Evolutionary conservation across 2,329 filamentous ascomycete genomes (phyloP).

Genomic region (Calonectria crousiana): DNA sequence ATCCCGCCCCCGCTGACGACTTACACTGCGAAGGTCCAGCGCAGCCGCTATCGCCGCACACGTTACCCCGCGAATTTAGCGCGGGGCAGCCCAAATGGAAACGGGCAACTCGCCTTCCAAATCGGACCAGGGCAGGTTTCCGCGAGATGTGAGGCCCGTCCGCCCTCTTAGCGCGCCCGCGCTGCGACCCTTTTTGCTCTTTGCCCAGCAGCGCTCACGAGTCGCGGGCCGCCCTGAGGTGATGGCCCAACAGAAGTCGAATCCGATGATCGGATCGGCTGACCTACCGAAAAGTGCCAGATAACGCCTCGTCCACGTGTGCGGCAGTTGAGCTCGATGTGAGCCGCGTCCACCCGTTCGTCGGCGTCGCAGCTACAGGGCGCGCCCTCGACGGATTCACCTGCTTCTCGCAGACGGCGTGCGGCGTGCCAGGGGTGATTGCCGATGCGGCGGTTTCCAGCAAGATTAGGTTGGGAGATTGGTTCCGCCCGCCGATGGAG

Average conservation of each 20-base stretch:
- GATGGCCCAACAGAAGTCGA: not conserved
- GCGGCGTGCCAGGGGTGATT: not conserved
- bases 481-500: not conserved
- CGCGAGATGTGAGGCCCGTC: constrained; percentile 20
- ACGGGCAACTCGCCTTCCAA: not conserved
- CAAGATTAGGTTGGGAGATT: not conserved
- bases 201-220: not conserved
- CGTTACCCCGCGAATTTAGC: constrained; percentile 29
- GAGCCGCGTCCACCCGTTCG: constrained; percentile 10
- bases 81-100: not conserved
- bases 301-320: not conserved
- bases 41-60: not conserved
- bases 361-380: not conserved
- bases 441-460: not conserved
- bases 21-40: not conserved
- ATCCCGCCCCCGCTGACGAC: not conserved
- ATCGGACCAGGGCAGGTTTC: constrained; percentile 38
- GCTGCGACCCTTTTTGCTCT: not conserved
- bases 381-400: not conserved
- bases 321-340: not conserved
- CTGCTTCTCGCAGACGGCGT: not conserved
- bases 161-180: not conserved
- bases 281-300: not conserved
- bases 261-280: constrained; percentile 7
- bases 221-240: not conserved